Evolutionary conservation across 805 yeast species (phyloP).

Genomic region (Ogataea minuta): DNA sequence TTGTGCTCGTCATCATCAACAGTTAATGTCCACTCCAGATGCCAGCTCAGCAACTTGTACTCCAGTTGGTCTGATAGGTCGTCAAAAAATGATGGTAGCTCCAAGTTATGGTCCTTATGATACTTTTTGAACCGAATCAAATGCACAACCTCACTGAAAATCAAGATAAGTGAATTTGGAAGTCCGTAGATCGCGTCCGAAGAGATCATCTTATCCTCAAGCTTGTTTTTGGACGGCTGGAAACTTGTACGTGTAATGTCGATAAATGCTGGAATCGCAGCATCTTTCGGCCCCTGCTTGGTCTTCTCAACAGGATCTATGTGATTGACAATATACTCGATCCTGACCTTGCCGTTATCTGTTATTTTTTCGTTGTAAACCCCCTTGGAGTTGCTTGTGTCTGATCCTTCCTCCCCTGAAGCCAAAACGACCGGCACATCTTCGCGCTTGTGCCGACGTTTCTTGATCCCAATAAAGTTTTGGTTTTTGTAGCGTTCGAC

Average conservation of each 20-base stretch:
- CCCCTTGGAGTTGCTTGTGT: constrained; percentile 23
- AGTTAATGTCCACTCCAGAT: constrained; percentile 66
- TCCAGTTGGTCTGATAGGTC: constrained; percentile 42
- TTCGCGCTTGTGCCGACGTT: constrained; percentile 14
- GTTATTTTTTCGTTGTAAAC: constrained; percentile 43
- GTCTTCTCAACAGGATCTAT: constrained; percentile 23
- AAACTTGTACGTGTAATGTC: constrained; percentile 42
- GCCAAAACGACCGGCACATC: not conserved
- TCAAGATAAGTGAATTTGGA: constrained; percentile 72
- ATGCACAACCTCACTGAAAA: constrained; percentile 72
- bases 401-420: not conserved
- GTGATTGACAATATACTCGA: constrained; percentile 40
- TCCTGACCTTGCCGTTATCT: constrained; percentile 46
- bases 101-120: constrained; percentile 37
- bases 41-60: constrained; percentile 59
- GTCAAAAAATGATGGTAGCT: constrained; percentile 37
- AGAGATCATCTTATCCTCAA: constrained; percentile 58
- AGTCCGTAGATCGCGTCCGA: constrained; percentile 82
- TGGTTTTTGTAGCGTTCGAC: constrained; percentile 23
- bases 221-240: constrained; percentile 39
- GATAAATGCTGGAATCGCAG: constrained; percentile 39
- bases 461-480: constrained; percentile 25
- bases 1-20: constrained; percentile 32
- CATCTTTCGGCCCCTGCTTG: constrained; percentile 4
- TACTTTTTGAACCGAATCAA: constrained; percentile 61